A percentile compares a stretch with the other conserved stretches of the same genome.
These are phyloP conservation scores for Suhomyces taliae DNA, from an alignment of 1,139 yeast species.

Conservation along the genomic window DNA sequence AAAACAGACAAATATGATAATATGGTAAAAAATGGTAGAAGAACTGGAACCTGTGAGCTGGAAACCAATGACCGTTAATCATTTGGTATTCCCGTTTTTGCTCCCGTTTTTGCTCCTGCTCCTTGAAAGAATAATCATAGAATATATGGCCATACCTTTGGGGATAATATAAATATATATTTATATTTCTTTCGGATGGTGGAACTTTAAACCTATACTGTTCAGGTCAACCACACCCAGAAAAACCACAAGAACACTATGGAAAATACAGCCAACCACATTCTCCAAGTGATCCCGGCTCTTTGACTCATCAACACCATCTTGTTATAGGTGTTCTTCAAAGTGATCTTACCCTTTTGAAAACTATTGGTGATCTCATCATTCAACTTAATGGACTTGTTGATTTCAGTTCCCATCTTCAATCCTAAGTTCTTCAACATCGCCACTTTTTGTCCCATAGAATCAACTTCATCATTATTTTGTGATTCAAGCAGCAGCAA, in stretches of 20 bases:
- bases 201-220: background rate
- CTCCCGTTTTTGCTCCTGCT: too few species aligned
- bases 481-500: constrained; percentile 79
- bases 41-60: too few species aligned
- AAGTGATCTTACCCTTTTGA: constrained; percentile 45
- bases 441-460: constrained; percentile 69
- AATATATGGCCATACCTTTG: too few species aligned
- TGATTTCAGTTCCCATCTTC: constrained; percentile 82
- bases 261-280: constrained; percentile 71
- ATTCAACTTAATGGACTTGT: constrained; percentile 65
- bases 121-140: too few species aligned
- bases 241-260: constrained; percentile 68
- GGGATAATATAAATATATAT: too few species aligned
- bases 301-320: constrained; percentile 82
- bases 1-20: too few species aligned
- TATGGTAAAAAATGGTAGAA: too few species aligned
- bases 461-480: constrained; percentile 71
- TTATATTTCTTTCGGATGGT: background rate
- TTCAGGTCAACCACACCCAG: constrained; percentile 73
- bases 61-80: too few species aligned
- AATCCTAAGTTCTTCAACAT: constrained; percentile 70
- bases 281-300: constrained; percentile 77
- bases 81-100: too few species aligned
- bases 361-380: constrained; percentile 52
- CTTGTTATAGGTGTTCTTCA: constrained; percentile 65